phyloP scores from a whole-genome alignment of 2,329 filamentous ascomycete genomes.

The Fusarium coffeatum region DNA sequence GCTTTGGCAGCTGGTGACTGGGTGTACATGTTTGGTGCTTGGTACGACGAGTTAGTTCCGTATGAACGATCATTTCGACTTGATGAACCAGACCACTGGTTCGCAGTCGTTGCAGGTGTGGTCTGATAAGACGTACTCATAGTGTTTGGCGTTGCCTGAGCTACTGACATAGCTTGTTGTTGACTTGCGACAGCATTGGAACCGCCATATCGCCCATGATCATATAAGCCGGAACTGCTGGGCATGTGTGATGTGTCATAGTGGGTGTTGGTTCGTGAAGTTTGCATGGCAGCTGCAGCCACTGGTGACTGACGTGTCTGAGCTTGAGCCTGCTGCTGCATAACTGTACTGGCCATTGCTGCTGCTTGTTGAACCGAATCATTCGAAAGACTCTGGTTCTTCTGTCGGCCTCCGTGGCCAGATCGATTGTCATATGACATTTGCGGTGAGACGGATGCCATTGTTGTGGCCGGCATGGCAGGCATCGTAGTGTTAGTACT shows the following conservation, averaged over 20 bases:
- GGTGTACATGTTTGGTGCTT: conserved; percentile 24
- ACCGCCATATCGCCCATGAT: conserved; percentile 36
- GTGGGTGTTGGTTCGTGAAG: conserved; percentile 10
- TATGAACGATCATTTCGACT: conserved; percentile 30
- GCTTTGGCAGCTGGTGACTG: conserved; percentile 27
- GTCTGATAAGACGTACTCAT: conserved; percentile 36
- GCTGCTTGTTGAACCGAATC: conserved; percentile 22
- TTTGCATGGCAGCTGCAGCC: conserved; percentile 45
- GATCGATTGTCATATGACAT: conserved; percentile 17
- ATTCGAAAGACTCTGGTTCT: conserved; percentile 15
- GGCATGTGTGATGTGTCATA: conserved; percentile 23
- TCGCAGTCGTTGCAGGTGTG: conserved; percentile 36
- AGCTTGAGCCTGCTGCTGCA: conserved; percentile 40
- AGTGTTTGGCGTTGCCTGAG: conserved; percentile 30
- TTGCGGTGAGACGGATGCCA: conserved; percentile 32
- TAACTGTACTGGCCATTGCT: conserved; percentile 23
- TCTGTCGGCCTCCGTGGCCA: conserved; percentile 6
- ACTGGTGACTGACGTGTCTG: conserved; percentile 47
- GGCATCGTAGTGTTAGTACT: conserved; percentile 8
- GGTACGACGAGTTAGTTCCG: conserved; percentile 29
- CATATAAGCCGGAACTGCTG: conserved; percentile 33
- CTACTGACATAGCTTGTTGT: conserved; percentile 31
- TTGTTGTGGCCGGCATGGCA: conserved; percentile 3
- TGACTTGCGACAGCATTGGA: conserved; percentile 11
- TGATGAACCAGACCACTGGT: conserved; percentile 43